These are phyloP conservation scores for Parafenestella ontariensis DNA, from an alignment of 2,329 filamentous ascomycete species.

Conservation along the genomic window DNA sequence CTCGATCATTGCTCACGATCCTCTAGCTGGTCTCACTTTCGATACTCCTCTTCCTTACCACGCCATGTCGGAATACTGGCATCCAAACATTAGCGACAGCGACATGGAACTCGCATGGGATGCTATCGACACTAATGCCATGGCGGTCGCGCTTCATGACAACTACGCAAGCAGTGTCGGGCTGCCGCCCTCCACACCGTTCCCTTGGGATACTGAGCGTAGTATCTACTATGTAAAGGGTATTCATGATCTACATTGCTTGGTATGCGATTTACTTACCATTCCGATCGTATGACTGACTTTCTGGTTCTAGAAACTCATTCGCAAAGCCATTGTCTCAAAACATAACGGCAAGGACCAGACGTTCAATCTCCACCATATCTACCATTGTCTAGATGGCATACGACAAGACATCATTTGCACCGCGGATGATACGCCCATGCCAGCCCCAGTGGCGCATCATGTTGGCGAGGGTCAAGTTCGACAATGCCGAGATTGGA, in stretches of 20 bases:
- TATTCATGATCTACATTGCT: slow-evolving; percentile 44
- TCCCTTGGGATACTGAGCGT: slow-evolving; percentile 46
- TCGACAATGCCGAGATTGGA: slow-evolving; percentile 43
- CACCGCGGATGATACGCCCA: slow-evolving; percentile 45
- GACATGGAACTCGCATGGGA: slow-evolving; percentile 44
- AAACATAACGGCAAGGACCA: slow-evolving; percentile 32
- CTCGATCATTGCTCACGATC: slow-evolving; percentile 1
- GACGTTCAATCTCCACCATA: slow-evolving; percentile 34
- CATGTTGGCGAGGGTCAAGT: slow-evolving; percentile 38
- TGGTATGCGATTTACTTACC: slow-evolving; percentile 22
- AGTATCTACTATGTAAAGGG: slow-evolving; percentile 47
- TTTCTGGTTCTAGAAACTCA: slow-evolving; percentile 32
- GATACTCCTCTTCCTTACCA: slow-evolving; percentile 36
- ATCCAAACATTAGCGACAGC: slow-evolving; percentile 34
- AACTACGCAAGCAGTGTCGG: slow-evolving; percentile 31
- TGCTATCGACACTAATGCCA: slow-evolving; percentile 40
- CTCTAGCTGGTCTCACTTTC: slow-evolving; percentile 34
- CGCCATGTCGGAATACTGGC: slow-evolving; percentile 40
- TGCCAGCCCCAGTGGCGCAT: slow-evolving; percentile 35
- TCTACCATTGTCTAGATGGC: slow-evolving; percentile 44
- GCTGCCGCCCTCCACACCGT: slow-evolving; percentile 34
- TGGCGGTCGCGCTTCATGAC: slow-evolving; percentile 42
- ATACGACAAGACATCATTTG: slow-evolving; percentile 47
- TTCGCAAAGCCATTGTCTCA: slow-evolving; percentile 44
- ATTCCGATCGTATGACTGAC: not conserved